Evolutionary conservation across 306 rosid genomes (phyloP).

Genomic region (Cucumis cinereus): DNA sequence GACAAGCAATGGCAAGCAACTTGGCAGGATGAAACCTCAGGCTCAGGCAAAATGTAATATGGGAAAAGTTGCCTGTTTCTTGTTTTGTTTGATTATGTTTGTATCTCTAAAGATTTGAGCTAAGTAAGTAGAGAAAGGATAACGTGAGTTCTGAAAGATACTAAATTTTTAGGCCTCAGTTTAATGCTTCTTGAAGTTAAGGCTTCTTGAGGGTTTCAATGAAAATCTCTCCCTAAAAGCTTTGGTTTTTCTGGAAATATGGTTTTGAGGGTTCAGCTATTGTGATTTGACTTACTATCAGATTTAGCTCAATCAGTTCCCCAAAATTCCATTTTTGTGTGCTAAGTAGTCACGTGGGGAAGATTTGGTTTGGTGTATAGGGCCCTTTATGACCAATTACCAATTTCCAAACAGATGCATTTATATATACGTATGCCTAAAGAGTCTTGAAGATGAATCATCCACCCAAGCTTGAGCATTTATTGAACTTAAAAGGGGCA

Average conservation of each 20-base stretch:
- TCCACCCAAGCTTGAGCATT: no score
- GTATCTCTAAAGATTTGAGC: background rate
- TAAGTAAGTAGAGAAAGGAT: conserved; percentile 3
- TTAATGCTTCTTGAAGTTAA: background rate
- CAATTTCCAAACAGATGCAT: no score
- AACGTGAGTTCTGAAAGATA: background rate
- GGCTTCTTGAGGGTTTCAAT: background rate
- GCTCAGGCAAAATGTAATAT: conserved; percentile 15
- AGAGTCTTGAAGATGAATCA: no score
- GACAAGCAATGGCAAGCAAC: conserved; percentile 99
- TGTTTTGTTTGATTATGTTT: background rate
- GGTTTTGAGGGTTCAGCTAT: background rate
- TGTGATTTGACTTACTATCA: background rate
- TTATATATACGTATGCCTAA: no score
- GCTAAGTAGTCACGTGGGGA: background rate
- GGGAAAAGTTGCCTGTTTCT: background rate
- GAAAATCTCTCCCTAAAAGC: background rate
- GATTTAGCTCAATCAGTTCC: background rate
- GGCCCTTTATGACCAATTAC: background rate
- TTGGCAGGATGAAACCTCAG: conserved; percentile 74
- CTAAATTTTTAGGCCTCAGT: background rate
- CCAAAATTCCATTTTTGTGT: background rate
- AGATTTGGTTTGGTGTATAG: background rate
- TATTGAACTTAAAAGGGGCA: no score
- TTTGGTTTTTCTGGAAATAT: background rate